Evolutionary conservation across 2,329 filamentous ascomycete species (phyloP), one percentile per base, ranked within the genome.

Genomic region (Diaporthe velutina): DNA sequence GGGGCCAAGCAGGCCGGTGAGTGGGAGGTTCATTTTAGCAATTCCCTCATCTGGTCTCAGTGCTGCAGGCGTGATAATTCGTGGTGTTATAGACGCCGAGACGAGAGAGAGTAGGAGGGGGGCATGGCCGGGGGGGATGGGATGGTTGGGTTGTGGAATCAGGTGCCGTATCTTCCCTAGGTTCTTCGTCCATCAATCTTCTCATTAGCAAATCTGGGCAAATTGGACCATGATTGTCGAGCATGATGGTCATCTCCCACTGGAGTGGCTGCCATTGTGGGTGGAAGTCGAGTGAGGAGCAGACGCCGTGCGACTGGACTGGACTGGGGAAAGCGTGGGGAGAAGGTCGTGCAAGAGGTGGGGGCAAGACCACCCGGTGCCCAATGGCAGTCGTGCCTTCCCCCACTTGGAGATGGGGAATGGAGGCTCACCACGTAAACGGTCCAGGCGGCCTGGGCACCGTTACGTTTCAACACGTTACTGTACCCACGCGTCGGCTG

Each of bases 271-370:
- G 64, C 45, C 61, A 40, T 10, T 68, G 48, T 40, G 48, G 25
- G 64, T 68, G 48, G 64, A 52, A 38, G 45, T 68, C 64, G 64
- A 67, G 45, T 52, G 70, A 40, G 42, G 40, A 71, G 55, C 9
- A 54, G 64, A 50, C 64, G 64, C 64, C 48, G 45, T 68, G 64
- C 48, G 45, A 68, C 64, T 68, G 45, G 42, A 64, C 57, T 64
- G 35, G 70, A 61, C 70, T 52, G 70, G 57, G 70, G 55, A 72
- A 64, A 55, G 57, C 70, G 70, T 72, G 70, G 70, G 70, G 70
- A 72, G 45, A 33, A n/a, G 28, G 57, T 40, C 33, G 35, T 25
- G 70, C 45, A 50, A 55, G 19, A 54, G 35, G 64, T 68, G 64
- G 64, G 64, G 64, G 64, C 64, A 25, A 40, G 64, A 22, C 48